Conservation (phyloP, 1,284 basidiomycete species). For the Trametes hirsuta region DNA sequence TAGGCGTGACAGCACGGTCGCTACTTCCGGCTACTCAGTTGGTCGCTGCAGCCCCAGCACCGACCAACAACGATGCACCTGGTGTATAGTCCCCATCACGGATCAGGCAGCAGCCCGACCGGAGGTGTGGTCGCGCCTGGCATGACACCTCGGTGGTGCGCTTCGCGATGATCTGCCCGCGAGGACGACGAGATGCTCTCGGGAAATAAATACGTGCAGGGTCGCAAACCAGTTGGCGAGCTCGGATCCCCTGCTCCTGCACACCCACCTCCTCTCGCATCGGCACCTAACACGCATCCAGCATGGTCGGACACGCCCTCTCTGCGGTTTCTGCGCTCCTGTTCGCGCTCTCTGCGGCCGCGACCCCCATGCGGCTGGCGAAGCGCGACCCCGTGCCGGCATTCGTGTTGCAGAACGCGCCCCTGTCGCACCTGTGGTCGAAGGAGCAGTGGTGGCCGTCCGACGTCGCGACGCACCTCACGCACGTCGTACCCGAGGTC, state of each 20-base stretch:
- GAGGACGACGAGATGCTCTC: too few relatives aligned
- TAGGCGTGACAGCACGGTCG: too few relatives aligned
- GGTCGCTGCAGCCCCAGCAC: too few relatives aligned
- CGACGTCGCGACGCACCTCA: conserved; percentile 35
- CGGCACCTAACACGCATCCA: background rate
- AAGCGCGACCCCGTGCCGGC: conserved; percentile 29
- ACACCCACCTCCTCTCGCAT: background rate
- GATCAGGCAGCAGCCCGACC: too few relatives aligned
- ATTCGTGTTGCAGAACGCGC: conserved; percentile 33
- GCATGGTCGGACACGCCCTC: conserved; percentile 13
- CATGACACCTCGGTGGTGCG: too few relatives aligned
- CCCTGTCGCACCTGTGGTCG: conserved; percentile 34
- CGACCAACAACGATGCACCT: too few relatives aligned
- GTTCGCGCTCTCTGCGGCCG: conserved; percentile 9
- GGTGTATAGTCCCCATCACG: too few relatives aligned
- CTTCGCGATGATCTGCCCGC: too few relatives aligned
- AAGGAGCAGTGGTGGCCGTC: conserved; percentile 38
- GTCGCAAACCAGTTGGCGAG: background rate
- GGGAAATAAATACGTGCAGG: background rate
- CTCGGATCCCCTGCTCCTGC: background rate
- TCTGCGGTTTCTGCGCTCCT: conserved; percentile 7
- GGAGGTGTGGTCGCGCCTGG: too few relatives aligned
- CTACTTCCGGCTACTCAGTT: too few relatives aligned
- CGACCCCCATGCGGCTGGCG: conserved; percentile 7
- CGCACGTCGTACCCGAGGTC: conserved; percentile 33